Percentiles rank a stretch among this genome's conserved stretches.
These are phyloP conservation scores for Aotearoamyces nothofagi DNA, from an alignment of 2,329 filamentous ascomycete genomes.

Conservation along the genomic window DNA sequence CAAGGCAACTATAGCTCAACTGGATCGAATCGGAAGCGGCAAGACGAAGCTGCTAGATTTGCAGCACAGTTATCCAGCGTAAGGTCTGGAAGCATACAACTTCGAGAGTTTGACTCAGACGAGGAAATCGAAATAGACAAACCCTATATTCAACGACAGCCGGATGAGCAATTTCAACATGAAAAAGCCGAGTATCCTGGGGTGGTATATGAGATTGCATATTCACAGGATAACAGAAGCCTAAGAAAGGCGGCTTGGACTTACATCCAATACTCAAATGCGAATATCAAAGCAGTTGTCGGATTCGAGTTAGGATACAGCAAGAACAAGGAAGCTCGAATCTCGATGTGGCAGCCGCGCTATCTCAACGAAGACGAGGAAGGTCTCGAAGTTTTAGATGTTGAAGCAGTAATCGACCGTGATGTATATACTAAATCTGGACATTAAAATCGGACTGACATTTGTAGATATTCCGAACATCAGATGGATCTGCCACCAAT, in stretches of 20 bases:
- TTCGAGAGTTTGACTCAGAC: slow-evolving; percentile 6
- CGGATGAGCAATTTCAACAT: slow-evolving; percentile 6
- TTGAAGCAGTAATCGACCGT: slow-evolving; percentile 5
- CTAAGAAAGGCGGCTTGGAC: slow-evolving; percentile 5
- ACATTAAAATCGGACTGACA: slow-evolving; percentile 3
- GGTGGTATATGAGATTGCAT: slow-evolving; percentile 7
- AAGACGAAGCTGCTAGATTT: slow-evolving; percentile 7
- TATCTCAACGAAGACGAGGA: slow-evolving; percentile 5
- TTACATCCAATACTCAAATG: slow-evolving; percentile 8
- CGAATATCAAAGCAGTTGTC: slow-evolving; percentile 7
- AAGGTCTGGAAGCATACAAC: slow-evolving; percentile 7
- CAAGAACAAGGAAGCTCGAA: slow-evolving; percentile 7
- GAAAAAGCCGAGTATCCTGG: slow-evolving; percentile 5
- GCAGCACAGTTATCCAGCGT: slow-evolving; percentile 7
- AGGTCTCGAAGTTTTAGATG: slow-evolving; percentile 5
- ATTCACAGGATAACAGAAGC: slow-evolving; percentile 5
- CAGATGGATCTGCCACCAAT: slow-evolving; percentile 5
- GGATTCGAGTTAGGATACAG: slow-evolving; percentile 7
- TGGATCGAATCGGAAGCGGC: slow-evolving; percentile 5
- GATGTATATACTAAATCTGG: slow-evolving; percentile 5
- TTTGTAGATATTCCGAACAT: slow-evolving; percentile 5
- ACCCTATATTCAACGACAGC: slow-evolving; percentile 5
- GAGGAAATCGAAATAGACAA: slow-evolving; percentile 5
- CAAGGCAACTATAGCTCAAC: slow-evolving; percentile 6
- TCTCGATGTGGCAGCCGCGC: slow-evolving; percentile 7